Evolutionary conservation across 1,284 basidiomycete genomes (phyloP).

Genomic region (Cutaneotrichosporon daszewskae): DNA sequence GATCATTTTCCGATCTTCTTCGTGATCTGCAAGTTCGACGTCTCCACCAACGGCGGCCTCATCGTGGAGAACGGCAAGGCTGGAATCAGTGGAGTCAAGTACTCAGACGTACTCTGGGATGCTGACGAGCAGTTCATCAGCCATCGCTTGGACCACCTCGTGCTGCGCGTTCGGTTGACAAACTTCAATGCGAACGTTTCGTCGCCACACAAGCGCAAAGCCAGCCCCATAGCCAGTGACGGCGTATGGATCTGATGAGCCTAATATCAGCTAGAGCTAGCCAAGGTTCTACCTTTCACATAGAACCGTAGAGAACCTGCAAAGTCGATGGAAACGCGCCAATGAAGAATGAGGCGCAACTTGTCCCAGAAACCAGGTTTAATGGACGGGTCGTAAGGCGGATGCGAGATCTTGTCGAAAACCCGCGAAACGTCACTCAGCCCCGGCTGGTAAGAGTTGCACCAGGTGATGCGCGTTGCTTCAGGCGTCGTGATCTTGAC

Average conservation of each 20-base stretch:
- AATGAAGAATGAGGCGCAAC: slow-evolving; percentile 78
- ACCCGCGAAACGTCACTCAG: slow-evolving; percentile 82
- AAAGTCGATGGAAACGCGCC: slow-evolving; percentile 69
- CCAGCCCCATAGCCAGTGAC: slow-evolving; percentile 74
- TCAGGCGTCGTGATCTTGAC: slow-evolving; percentile 62
- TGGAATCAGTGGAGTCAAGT: slow-evolving; percentile 6
- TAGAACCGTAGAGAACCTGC: slow-evolving; percentile 68
- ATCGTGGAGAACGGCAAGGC: slow-evolving; percentile 50
- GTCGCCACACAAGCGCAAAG: slow-evolving; percentile 81
- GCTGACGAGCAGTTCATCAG: slow-evolving; percentile 71
- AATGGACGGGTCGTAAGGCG: slow-evolving; percentile 80
- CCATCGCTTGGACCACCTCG: slow-evolving; percentile 78
- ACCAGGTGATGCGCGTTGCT: slow-evolving; percentile 79
- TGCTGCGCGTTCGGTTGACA: slow-evolving; percentile 66
- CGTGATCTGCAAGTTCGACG: slow-evolving; percentile 1
- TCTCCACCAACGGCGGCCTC: slow-evolving; percentile 47
- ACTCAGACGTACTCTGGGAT: slow-evolving; percentile 65
- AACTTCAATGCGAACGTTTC: slow-evolving; percentile 66
- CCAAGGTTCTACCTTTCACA: slow-evolving; percentile 63
- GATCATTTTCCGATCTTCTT: slow-evolving; percentile 5
- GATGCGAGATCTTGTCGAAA: slow-evolving; percentile 72
- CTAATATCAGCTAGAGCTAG: slow-evolving; percentile 47
- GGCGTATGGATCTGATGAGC: slow-evolving; percentile 75
- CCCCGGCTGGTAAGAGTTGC: slow-evolving; percentile 77
- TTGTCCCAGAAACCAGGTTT: slow-evolving; percentile 94